Percentiles rank a stretch among this genome's conserved stretches.
phyloP scores from a whole-genome alignment of 192 early-diverging fungal species.

The Kickxella alabastrina region DNA sequence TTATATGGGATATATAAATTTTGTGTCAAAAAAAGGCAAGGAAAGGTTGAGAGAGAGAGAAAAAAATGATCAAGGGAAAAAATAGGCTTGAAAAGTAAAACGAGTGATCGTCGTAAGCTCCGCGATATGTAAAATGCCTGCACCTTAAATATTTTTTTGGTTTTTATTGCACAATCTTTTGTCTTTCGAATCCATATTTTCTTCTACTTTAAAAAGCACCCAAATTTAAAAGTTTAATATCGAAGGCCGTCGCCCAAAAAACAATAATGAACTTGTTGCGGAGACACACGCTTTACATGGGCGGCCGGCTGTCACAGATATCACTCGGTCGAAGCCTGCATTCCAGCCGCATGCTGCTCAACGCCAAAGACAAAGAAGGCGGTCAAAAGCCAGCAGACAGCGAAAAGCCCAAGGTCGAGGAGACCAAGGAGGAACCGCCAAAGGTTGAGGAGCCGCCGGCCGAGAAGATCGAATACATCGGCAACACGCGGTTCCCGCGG shows the following conservation, averaged over 20 bases:
- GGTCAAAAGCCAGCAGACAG: not conserved
- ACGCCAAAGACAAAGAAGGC: too few species aligned
- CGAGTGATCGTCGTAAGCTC: too few species aligned
- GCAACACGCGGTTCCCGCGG: constrained; percentile 48
- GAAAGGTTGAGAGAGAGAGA: not conserved
- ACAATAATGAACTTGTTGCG: not conserved
- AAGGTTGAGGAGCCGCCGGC: constrained; percentile 1
- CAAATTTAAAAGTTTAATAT: too few species aligned
- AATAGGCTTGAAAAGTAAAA: too few species aligned
- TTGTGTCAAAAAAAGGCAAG: not conserved
- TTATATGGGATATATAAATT: too few species aligned
- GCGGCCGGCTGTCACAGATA: not conserved
- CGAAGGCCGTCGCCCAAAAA: too few species aligned
- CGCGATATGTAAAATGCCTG: too few species aligned
- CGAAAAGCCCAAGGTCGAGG: not conserved
- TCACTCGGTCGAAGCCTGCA: not conserved
- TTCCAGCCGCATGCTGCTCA: not conserved
- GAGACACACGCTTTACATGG: not conserved
- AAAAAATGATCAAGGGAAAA: not conserved
- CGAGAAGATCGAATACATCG: constrained; percentile 49
- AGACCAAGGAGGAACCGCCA: not conserved
- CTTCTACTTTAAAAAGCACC: not conserved
- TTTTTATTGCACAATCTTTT: too few species aligned
- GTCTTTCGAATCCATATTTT: not conserved
- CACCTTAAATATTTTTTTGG: constrained; percentile 5